Evolutionary conservation across 768 basidiomycete genomes (phyloP).

Genomic region (Phanerochaete carnosa): DNA sequence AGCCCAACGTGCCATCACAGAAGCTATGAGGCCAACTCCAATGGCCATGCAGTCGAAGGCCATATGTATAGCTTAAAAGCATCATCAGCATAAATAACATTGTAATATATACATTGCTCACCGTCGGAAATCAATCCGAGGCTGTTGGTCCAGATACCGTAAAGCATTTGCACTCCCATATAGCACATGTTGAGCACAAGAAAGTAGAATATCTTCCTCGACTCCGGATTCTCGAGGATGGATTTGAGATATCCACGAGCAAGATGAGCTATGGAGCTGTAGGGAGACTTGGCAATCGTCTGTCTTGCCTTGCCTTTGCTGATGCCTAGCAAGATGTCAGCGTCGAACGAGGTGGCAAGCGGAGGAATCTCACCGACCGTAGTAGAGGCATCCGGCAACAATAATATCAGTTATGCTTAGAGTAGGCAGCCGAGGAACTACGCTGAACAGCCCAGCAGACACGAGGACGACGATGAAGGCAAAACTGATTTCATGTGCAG

Average conservation of each 20-base stretch:
- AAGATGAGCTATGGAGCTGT: constrained; percentile 22
- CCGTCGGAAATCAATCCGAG: constrained; percentile 96
- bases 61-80: constrained; percentile 88
- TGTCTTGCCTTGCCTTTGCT: background rate
- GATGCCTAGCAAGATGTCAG: background rate
- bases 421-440: constrained; percentile 59
- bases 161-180: constrained; percentile 96
- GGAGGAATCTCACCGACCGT: constrained; percentile 43
- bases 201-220: constrained; percentile 96
- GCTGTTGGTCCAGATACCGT: constrained; percentile 97
- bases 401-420: constrained; percentile 58
- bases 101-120: constrained; percentile 26
- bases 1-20: constrained; percentile 97
- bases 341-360: background rate
- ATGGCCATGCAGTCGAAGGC: constrained; percentile 99
- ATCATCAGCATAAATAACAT: background rate
- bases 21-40: constrained; percentile 90
- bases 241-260: constrained; percentile 79
- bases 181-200: constrained; percentile 90
- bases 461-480: constrained; percentile 54
- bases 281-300: constrained; percentile 12
- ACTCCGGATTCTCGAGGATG: constrained; percentile 88
- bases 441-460: constrained; percentile 52
- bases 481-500: constrained; percentile 52
- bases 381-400: constrained; percentile 56